Conservation (phyloP, 257 asterid genomes). For the Orobanche coerulescens region DNA sequence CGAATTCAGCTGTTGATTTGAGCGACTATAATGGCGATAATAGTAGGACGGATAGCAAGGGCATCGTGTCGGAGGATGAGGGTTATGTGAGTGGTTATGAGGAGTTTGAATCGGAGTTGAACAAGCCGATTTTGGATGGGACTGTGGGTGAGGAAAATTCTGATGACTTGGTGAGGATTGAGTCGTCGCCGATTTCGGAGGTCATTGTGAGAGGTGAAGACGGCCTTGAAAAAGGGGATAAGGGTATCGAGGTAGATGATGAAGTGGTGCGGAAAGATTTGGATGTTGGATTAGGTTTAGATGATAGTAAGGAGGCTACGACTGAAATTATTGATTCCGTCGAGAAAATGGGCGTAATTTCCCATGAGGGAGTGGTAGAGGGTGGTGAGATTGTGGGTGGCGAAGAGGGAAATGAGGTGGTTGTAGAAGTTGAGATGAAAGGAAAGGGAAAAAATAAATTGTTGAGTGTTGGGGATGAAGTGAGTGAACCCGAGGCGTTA, state of each 20-base stretch:
- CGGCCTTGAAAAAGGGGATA: conserved; percentile 26
- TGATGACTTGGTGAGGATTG: conserved; percentile 27
- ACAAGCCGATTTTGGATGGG: conserved; percentile 23
- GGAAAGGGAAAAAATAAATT: background rate
- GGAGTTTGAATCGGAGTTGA: conserved; percentile 44
- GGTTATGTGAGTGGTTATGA: conserved; percentile 55
- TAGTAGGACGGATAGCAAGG: conserved; percentile 24
- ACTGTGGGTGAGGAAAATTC: conserved; percentile 23
- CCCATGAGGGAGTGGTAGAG: conserved; percentile 14
- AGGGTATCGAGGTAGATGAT: conserved; percentile 29
- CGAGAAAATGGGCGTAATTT: conserved; percentile 22
- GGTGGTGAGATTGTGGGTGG: conserved; percentile 17
- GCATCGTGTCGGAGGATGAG: conserved; percentile 40
- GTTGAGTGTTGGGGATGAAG: background rate
- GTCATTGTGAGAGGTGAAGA: conserved; percentile 25
- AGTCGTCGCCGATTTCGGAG: conserved; percentile 25
- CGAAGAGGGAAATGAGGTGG: conserved; percentile 10
- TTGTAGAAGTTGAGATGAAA: conserved; percentile 1
- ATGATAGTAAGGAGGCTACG: background rate
- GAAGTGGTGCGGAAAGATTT: conserved; percentile 17
- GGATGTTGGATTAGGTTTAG: conserved; percentile 6
- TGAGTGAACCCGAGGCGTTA: background rate
- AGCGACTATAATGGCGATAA: conserved; percentile 17
- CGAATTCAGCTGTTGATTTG: conserved; percentile 12
- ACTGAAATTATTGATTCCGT: conserved; percentile 12